Evolutionary conservation across 179 eudicot species (phyloP), one percentile per base, ranked within the genome.

Genomic region (Monotropa hypopitys): DNA sequence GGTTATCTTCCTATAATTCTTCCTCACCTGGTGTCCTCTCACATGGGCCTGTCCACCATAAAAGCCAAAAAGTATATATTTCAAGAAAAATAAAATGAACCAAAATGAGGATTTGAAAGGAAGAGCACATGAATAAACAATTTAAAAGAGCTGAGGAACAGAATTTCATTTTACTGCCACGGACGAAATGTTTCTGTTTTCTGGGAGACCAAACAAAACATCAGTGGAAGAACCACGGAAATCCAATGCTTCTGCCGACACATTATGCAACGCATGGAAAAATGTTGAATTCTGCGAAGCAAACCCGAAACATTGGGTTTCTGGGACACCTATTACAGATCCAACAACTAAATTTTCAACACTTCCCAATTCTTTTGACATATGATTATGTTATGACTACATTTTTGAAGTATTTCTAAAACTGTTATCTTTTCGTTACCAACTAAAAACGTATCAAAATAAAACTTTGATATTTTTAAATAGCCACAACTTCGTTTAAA

Each of bases 21-120:
- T 93, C 85, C 98, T 88, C 72, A 87, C 93, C 80, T 91, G 95
- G 84, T 90, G 92, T 72, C 98, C 97, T 85, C 97, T 91, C 46
- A 91, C 86, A 76, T 87, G 97, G 42, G 98, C 98, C 97, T 91
- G 74, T 82, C 66, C 72, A 78, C 20, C 56, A 72, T n/a, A 51
- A 75, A 53, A 70, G 28, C 33, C 35, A 32, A 69, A 74, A 26
- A 28, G 76, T 33, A 70, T 33, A 70, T 53, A 57, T 54, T 66
- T 53, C 26, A 53, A 67, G 61, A 57, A 66, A 28, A n/a, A n/a
- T 42, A 61, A 72, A 42, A 28, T 28, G 28, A 59, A 33, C 21
- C 4, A 59, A 7, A 26, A 54, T 42, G 18, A 38, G 46, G 20
- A 46, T 61, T 30, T 78, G 30, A 12, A 45, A 78, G 68, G 73